Base-by-base conservation (phyloP, 306 rosid genomes). In the Ormosia emarginata region DNA sequence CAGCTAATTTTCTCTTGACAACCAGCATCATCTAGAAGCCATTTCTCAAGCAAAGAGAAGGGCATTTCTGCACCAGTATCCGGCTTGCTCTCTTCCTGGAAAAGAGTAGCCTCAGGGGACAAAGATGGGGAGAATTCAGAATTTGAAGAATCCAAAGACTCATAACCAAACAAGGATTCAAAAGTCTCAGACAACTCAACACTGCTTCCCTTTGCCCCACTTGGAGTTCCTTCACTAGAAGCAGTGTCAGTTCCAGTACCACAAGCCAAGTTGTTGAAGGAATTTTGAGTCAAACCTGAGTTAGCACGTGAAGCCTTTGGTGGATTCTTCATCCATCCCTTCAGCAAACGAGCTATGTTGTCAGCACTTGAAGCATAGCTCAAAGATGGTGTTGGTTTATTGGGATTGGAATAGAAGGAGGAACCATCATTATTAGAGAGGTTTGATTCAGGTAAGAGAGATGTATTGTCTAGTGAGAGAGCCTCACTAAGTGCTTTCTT, bases 401-500 rank as follows among this genome's bases (percentile, higher is more conserved):
- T 24, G 24, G 24, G 24, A 2, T 30, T 33, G 13, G 77, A 34
- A 44, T 59, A 57, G 8, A 55, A 59, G 33, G 86, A 58, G 41
- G 18, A 8, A 17, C 8, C 41, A 36, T 4, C 2, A 61, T 36
- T 32, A 47, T 29, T 74, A 1, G 87, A 82, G 3, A 79, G 81
- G 7, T 78, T 91, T 40, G 81, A 58, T 49, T 82, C 82, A 18
- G 83, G 49, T 11, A 69, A 39, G 41, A 12, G 33, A 52, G 57
- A 79, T 7, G 75, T 66, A 14, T 86, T 87, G 50, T 88, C 84
- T 37, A 94, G 95, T 33, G 95, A 88, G 5, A 95, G 88, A 13
- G 99, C 99, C 6, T 92, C 95, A 18, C 81, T 80, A 1, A 95
- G 95, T 8, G 98, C 99, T 81, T 87, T 89, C 52, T 92, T 90